These are phyloP conservation scores for Barnettozyma populi DNA, from an alignment of 805 yeast species.

Conservation along the genomic window DNA sequence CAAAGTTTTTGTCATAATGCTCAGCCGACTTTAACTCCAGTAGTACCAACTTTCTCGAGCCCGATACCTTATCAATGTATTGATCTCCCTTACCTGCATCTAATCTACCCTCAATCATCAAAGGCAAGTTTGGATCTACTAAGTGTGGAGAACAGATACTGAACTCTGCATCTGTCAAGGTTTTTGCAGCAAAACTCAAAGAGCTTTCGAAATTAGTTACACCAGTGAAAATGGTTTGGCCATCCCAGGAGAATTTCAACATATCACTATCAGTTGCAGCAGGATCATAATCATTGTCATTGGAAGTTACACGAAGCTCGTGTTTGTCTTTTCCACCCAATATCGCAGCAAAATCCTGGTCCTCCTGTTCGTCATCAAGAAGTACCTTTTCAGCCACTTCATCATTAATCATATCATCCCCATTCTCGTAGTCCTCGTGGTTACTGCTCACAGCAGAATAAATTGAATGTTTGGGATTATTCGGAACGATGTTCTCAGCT, in stretches of 20 bases:
- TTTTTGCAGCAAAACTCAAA: constrained; percentile 24
- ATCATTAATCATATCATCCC: constrained; percentile 17
- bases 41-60: constrained; percentile 48
- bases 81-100: constrained; percentile 47
- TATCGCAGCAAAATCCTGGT: constrained; percentile 31
- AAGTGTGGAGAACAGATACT: constrained; percentile 10
- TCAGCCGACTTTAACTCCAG: constrained; percentile 34
- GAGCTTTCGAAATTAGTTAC: constrained; percentile 37
- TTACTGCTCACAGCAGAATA: constrained; percentile 9
- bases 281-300: constrained; percentile 20
- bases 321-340: constrained; percentile 21
- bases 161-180: constrained; percentile 24
- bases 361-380: constrained; percentile 26
- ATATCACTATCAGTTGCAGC: constrained; percentile 2
- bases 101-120: constrained; percentile 60
- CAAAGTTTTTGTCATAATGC: constrained; percentile 19
- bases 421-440: constrained; percentile 23
- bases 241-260: constrained; percentile 38
- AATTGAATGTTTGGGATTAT: constrained; percentile 14
- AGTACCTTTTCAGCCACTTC: constrained; percentile 12
- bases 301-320: constrained; percentile 1
- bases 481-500: constrained; percentile 11
- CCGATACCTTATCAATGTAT: constrained; percentile 44
- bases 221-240: constrained; percentile 44
- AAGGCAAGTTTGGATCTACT: constrained; percentile 25